phyloP scores from a whole-genome alignment of 352 stramenopile genomes.

The Phytopythium boreale region DNA sequence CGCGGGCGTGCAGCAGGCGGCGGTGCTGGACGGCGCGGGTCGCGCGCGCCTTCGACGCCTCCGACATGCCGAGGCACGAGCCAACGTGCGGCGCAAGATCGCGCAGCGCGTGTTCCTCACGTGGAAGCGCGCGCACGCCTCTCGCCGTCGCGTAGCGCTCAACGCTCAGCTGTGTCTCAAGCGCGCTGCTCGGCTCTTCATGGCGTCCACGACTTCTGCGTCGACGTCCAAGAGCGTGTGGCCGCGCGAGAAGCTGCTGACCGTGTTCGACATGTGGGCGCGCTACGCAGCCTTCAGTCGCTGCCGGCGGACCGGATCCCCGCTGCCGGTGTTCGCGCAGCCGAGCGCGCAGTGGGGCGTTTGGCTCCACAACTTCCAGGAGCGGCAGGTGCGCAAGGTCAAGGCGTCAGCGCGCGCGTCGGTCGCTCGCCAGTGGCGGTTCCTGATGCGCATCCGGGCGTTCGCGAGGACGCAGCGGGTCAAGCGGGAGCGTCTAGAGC shows the following conservation, averaged over 20 bases:
- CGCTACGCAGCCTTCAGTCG: constrained; percentile 56
- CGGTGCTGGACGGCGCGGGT: constrained; percentile 10
- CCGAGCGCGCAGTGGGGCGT: constrained; percentile 65
- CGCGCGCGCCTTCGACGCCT: constrained; percentile 32
- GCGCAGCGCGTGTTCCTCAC: constrained; percentile 60
- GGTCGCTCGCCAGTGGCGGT: constrained; percentile 40
- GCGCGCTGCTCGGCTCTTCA: constrained; percentile 57
- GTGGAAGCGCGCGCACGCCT: constrained; percentile 56
- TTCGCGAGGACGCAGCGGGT: constrained; percentile 18
- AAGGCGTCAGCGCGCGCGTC: constrained; percentile 56
- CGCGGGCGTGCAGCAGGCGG: constrained; percentile 31
- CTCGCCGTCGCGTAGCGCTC: constrained; percentile 40
- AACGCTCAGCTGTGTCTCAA: constrained; percentile 78
- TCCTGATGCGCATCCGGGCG: constrained; percentile 30
- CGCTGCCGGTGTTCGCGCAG: constrained; percentile 39
- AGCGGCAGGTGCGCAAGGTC: constrained; percentile 68
- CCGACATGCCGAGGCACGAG: constrained; percentile 41
- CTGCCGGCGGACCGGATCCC: constrained; percentile 40
- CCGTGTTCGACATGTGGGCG: constrained; percentile 67
- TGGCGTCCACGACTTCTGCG: constrained; percentile 22
- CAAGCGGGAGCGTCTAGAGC: neutral
- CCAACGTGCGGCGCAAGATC: constrained; percentile 59
- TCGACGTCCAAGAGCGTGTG: constrained; percentile 35
- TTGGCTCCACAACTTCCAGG: constrained; percentile 75
- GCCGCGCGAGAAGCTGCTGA: constrained; percentile 55